A percentile compares a stretch with the other conserved stretches of the same genome.
These are phyloP conservation scores for Musa acuminata DNA, from an alignment of 176 grass and related monocot species.

Conservation along the genomic window DNA sequence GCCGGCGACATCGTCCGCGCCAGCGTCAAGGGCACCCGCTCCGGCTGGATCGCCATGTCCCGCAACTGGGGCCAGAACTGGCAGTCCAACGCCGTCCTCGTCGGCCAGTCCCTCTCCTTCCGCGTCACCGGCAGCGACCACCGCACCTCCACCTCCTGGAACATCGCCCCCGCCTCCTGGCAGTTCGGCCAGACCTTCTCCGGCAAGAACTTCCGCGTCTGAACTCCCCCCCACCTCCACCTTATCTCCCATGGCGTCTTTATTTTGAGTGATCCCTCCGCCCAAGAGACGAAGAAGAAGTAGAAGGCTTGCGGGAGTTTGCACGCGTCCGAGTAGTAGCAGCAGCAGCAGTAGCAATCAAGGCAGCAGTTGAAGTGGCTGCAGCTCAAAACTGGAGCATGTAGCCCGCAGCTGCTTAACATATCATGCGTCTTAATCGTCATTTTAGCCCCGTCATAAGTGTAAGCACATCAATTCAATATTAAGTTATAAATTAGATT, in stretches of 20 bases:
- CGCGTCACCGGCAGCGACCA: slow-evolving; percentile 35
- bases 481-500: too few relatives aligned
- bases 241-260: too few relatives aligned
- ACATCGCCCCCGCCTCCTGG: slow-evolving; percentile 32
- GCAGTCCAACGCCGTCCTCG: slow-evolving; percentile 35
- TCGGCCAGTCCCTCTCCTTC: slow-evolving; percentile 34
- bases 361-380: slow-evolving; percentile 30
- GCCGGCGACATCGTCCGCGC: slow-evolving; percentile 35
- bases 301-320: too few relatives aligned
- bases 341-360: too few relatives aligned
- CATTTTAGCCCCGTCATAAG: too few relatives aligned
- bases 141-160: slow-evolving; percentile 39
- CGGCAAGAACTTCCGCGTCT: slow-evolving; percentile 46
- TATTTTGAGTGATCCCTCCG: too few relatives aligned
- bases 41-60: slow-evolving; percentile 29
- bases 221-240: neutral
- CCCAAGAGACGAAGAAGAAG: too few relatives aligned
- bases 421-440: too few relatives aligned
- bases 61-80: slow-evolving; percentile 32
- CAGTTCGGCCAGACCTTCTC: slow-evolving; percentile 41
- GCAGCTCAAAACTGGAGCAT: slow-evolving; percentile 20
- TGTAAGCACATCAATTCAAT: too few relatives aligned
- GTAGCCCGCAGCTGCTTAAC: slow-evolving; percentile 26
- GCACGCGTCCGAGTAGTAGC: too few relatives aligned
- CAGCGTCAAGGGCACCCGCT: slow-evolving; percentile 31